A percentile compares a stretch with the other conserved stretches of the same genome.
Evolutionary conservation across 2,329 filamentous ascomycete genomes (phyloP).

Genomic region (Fusarium miscanthi): DNA sequence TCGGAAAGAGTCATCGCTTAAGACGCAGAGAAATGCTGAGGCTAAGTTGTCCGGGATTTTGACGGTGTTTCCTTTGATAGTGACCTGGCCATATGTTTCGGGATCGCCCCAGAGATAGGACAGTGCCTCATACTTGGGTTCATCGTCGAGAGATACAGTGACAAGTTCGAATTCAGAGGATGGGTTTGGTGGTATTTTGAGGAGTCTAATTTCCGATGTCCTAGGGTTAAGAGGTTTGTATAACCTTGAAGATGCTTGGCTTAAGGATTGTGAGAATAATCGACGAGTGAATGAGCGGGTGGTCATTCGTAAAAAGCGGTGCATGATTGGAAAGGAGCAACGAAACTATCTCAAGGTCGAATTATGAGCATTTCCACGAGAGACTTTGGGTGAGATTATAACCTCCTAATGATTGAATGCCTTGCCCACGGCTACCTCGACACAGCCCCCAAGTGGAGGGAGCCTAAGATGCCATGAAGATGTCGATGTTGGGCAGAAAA

Average conservation of each 20-base stretch:
- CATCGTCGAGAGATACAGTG: slow-evolving; percentile 1
- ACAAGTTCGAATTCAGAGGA: slow-evolving; percentile 2
- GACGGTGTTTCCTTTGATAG: background rate
- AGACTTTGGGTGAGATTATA: background rate
- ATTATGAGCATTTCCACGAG: background rate
- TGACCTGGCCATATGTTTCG: background rate
- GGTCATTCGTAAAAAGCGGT: background rate
- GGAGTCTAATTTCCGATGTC: slow-evolving; percentile 2
- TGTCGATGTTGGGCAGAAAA: background rate
- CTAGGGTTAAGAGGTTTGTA: slow-evolving; percentile 4
- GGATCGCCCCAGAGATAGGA: slow-evolving; percentile 9
- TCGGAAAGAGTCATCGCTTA: background rate
- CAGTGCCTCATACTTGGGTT: slow-evolving; percentile 13
- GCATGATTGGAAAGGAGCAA: background rate
- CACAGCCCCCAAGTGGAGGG: background rate
- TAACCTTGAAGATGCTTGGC: slow-evolving; percentile 2
- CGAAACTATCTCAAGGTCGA: background rate
- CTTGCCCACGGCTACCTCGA: background rate
- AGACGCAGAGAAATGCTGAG: background rate
- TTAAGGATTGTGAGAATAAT: background rate
- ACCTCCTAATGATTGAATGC: background rate
- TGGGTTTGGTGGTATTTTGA: background rate
- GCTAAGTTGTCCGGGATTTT: slow-evolving; percentile 9
- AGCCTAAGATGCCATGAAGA: background rate
- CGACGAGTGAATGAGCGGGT: background rate